Conservation (phyloP, 1,139 yeast species). For the Zygoascus sp. region DNA sequence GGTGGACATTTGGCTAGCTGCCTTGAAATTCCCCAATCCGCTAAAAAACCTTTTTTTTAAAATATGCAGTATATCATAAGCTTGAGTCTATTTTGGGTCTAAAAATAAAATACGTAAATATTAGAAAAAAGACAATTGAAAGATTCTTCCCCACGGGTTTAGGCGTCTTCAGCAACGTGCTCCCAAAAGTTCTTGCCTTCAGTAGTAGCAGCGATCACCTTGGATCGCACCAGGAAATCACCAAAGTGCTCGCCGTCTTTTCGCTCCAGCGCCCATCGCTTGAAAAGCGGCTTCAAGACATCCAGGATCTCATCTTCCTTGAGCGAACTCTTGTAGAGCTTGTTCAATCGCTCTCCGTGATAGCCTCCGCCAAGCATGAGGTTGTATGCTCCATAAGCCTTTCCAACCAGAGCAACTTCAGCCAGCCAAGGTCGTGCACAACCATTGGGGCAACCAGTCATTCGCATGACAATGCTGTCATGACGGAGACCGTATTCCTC, state of each 20-base stretch:
- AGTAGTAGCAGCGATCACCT: constrained; percentile 78
- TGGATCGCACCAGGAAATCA: constrained; percentile 82
- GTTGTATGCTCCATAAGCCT: constrained; percentile 90
- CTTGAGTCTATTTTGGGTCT: neutral
- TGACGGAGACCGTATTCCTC: constrained; percentile 93
- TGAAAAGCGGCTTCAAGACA: constrained; percentile 77
- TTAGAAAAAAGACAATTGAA: too few species aligned
- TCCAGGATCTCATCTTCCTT: constrained; percentile 84
- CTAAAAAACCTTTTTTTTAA: neutral
- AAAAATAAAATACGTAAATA: neutral
- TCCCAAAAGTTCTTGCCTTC: constrained; percentile 96
- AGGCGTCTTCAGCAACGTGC: constrained; percentile 69
- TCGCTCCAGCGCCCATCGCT: constrained; percentile 92
- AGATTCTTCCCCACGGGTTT: too few species aligned
- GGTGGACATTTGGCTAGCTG: too few species aligned
- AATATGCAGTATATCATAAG: neutral
- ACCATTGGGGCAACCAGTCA: constrained; percentile 99
- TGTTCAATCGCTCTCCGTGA: constrained; percentile 89
- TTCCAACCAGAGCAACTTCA: constrained; percentile 92
- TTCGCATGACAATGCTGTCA: constrained; percentile 93
- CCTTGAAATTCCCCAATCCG: too few species aligned
- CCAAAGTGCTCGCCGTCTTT: constrained; percentile 92
- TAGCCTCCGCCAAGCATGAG: constrained; percentile 96
- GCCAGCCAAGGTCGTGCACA: constrained; percentile 99
- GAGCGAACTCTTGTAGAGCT: constrained; percentile 80